Base-by-base conservation (phyloP, 2,329 filamentous ascomycete genomes). In the Pezicula rhizophila region DNA sequence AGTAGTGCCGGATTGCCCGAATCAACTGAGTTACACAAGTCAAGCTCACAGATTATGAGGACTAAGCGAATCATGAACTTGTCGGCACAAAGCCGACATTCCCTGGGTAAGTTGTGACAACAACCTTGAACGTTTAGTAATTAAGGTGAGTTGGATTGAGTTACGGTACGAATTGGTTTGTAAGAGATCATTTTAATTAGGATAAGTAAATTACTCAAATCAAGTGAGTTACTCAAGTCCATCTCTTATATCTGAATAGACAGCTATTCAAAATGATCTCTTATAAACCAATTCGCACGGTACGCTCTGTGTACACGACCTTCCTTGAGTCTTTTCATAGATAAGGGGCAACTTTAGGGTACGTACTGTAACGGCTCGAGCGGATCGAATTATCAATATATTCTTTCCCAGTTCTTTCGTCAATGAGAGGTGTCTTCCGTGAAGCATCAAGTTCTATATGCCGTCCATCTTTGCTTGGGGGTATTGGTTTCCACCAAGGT, bases 351-450 rank as follows among this genome's bases (percentile, higher is more conserved):
- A 38, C 35, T 40, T 40, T 10, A 40, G 15, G 23, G 20, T n/a
- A 42, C 40, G 40, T 42, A 42, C 40, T 96, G 64, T 97, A 96
- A 20, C 91, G 82, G 63, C 85, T 92, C 1, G 89, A 95, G 5
- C 90, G 82, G 59, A 97, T 96, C 51, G 82, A 86, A 63, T 97
- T 97, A 51, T 76, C 79, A 23, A 89, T 73, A 62, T 91, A 93
- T 1, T 79, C 75, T 57, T 82, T 85, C 14, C 80, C 80, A 1
- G 85, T 87, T 40, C 91, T 79, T 65, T 95, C 89, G 64, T 97
- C 92, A 10, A 83, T 73, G 8, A 90, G 71, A 0, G 74, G 68
- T 3, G 75, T 71, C 39, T 76, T 65, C 26, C 72, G 69, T 11
- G 72, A 74, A 0, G 80, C 73, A 57, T 85, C 77, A 14, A 96